Evolutionary conservation across 2,329 filamentous ascomycete genomes (phyloP).

Genomic region (Diaporthe citrichinensis): DNA sequence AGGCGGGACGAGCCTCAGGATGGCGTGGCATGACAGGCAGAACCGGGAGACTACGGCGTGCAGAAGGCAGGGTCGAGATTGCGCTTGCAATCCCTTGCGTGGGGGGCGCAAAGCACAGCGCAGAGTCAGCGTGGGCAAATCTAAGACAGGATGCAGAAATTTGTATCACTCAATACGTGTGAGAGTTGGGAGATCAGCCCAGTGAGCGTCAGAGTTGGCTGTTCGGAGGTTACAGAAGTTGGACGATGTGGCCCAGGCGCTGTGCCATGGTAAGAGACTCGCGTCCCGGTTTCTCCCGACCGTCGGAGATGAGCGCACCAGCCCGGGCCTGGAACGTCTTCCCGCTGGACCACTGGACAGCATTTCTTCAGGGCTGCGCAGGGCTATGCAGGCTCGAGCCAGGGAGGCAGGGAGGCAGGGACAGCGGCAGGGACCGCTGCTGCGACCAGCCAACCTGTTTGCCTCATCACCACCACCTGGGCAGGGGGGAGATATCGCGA

Average conservation of each 20-base stretch:
- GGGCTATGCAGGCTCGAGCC: neutral
- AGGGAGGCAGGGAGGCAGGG: neutral
- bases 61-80: constrained; percentile 25
- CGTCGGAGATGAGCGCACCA: constrained; percentile 38
- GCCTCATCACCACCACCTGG: constrained; percentile 5
- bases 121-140: constrained; percentile 25
- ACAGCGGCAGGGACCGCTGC: neutral
- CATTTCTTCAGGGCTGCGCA: constrained; percentile 4
- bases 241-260: constrained; percentile 40
- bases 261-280: constrained; percentile 22
- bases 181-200: constrained; percentile 21
- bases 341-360: constrained; percentile 10
- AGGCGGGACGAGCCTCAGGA: constrained; percentile 35
- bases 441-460: constrained; percentile 6
- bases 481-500: constrained; percentile 30
- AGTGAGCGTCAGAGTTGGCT: constrained; percentile 35
- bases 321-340: constrained; percentile 9
- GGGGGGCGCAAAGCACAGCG: constrained; percentile 2
- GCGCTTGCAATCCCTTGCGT: constrained; percentile 20
- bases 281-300: constrained; percentile 38
- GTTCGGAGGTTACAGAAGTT: constrained; percentile 28
- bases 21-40: constrained; percentile 35
- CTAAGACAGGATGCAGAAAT: neutral
- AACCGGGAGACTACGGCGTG: constrained; percentile 41
- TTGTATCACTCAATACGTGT: constrained; percentile 18